phyloP scores from a whole-genome alignment of 192 early-diverging fungal genomes.

The Coemansia guatemalensis region DNA sequence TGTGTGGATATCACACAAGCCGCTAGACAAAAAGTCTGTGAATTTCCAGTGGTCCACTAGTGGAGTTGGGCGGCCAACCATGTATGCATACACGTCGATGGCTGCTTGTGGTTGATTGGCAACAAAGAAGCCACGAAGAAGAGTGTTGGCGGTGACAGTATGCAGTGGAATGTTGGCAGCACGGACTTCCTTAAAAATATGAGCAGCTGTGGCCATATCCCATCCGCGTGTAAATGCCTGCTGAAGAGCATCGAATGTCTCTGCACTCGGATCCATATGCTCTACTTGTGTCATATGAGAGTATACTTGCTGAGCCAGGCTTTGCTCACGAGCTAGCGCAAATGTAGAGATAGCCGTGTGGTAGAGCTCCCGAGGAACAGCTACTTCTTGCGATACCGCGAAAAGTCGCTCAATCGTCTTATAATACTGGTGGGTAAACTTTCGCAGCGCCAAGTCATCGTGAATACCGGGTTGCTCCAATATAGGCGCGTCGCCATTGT shows the following conservation, averaged over 20 bases:
- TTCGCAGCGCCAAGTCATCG: not conserved
- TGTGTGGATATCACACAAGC: slow-evolving; percentile 21
- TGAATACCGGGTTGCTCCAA: not conserved
- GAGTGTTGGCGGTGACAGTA: slow-evolving; percentile 20
- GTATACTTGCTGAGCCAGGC: slow-evolving; percentile 26
- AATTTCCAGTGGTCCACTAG: slow-evolving; percentile 11
- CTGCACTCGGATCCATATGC: slow-evolving; percentile 28
- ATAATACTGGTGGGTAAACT: slow-evolving; percentile 9
- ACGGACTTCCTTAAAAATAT: slow-evolving; percentile 18
- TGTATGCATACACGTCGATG: slow-evolving; percentile 26
- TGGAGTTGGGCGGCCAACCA: slow-evolving; percentile 38
- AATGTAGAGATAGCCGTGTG: slow-evolving; percentile 35
- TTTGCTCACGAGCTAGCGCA: slow-evolving; percentile 24
- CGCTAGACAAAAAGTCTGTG: slow-evolving; percentile 15
- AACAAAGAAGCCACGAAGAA: slow-evolving; percentile 25
- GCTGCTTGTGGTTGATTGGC: slow-evolving; percentile 14
- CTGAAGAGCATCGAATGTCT: slow-evolving; percentile 32
- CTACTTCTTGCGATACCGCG: not conserved
- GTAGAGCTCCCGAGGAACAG: slow-evolving; percentile 32
- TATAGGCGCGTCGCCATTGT: not conserved
- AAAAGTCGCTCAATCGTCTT: slow-evolving; percentile 8
- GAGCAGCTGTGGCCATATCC: slow-evolving; percentile 9
- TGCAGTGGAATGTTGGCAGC: slow-evolving; percentile 11
- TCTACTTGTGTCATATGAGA: slow-evolving; percentile 22
- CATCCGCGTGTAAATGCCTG: slow-evolving; percentile 28